Conservation (phyloP, 2,329 filamentous ascomycete species). For the Beauveria bassiana region DNA sequence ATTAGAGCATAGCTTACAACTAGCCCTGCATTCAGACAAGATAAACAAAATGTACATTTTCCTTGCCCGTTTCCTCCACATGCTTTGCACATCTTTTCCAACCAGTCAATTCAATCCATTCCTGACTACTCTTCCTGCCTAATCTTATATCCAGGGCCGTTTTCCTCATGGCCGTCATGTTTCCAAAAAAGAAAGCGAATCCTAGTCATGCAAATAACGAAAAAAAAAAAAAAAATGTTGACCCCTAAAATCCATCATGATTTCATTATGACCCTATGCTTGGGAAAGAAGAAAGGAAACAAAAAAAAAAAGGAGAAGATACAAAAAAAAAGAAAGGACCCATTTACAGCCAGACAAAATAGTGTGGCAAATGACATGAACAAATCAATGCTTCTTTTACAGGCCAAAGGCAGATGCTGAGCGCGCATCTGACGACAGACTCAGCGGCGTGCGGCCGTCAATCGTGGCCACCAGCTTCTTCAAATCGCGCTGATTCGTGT, state of each 20-base stretch:
- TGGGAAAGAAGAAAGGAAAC: too few relatives aligned
- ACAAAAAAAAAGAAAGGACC: too few relatives aligned
- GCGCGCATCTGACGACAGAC: background rate
- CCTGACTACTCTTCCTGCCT: background rate
- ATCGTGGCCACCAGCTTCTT: slow-evolving; percentile 30
- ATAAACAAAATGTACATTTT: background rate
- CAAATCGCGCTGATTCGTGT: slow-evolving; percentile 35
- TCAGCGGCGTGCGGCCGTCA: background rate
- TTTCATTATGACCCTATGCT: too few relatives aligned
- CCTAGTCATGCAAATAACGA: too few relatives aligned
- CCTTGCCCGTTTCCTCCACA: background rate
- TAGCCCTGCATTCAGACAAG: background rate
- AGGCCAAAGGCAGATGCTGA: slow-evolving; percentile 3
- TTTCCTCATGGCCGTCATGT: background rate
- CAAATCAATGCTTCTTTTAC: background rate
- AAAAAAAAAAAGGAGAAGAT: too few relatives aligned
- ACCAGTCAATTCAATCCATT: background rate
- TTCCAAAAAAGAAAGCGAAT: background rate
- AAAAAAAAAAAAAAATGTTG: too few relatives aligned
- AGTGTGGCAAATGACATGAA: too few relatives aligned
- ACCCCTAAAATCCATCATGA: too few relatives aligned
- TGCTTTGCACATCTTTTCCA: background rate
- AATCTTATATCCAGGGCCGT: background rate
- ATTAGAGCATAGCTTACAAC: background rate
- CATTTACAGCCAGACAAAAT: too few relatives aligned